Percentiles rank a stretch among this genome's conserved stretches.
phyloP scores from a whole-genome alignment of 1,284 basidiomycete species.

The Puccinia horiana region DNA sequence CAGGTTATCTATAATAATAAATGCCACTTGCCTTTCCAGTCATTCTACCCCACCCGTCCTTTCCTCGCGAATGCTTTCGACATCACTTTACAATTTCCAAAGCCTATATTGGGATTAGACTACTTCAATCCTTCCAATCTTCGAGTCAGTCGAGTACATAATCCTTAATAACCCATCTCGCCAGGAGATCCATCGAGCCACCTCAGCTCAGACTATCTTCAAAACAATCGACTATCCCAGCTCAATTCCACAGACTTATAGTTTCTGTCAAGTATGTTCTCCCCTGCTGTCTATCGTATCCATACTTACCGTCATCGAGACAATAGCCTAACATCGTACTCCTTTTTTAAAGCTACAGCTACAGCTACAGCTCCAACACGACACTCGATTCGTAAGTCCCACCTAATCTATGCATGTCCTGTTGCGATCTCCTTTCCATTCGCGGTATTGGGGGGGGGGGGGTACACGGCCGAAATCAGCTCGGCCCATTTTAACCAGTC shows the following conservation, averaged over 20 bases:
- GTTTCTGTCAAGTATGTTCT: not conserved
- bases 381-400: slow-evolving; percentile 2
- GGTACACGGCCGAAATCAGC: not conserved
- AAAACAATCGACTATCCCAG: slow-evolving; percentile 4
- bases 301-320: not conserved
- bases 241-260: not conserved
- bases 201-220: slow-evolving; percentile 8
- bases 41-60: not conserved
- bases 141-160: not conserved
- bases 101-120: not conserved
- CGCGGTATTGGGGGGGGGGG: not conserved
- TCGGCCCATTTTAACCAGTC: not conserved
- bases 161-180: not conserved
- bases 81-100: not conserved
- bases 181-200: slow-evolving; percentile 13
- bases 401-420: not conserved
- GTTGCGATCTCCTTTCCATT: not conserved
- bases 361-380: not conserved
- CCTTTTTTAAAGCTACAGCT: not conserved
- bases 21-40: slow-evolving; percentile 1
- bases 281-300: not conserved
- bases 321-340: not conserved
- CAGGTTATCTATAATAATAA: not conserved
- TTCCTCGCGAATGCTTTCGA: not conserved
- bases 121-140: not conserved